Evolutionary conservation across 192 early-diverging fungal genomes (phyloP), one percentile per base, ranked within the genome.

Genomic region (Coemansia sp.): DNA sequence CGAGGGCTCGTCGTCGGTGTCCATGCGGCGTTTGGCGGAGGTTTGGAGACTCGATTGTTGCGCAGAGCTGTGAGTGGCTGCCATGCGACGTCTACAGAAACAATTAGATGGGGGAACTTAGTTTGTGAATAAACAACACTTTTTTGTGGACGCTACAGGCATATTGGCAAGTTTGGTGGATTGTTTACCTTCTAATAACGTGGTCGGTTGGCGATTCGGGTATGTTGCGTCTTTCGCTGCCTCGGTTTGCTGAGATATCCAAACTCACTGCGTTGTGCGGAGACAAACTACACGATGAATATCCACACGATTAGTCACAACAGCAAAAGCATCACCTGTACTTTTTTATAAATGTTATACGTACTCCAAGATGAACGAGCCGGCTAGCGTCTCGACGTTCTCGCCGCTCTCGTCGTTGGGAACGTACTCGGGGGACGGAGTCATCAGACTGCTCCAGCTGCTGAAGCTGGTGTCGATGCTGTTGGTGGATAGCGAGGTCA

Each of bases 401-500:
- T 53, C 49, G 49, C 49, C 27, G 49, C 49, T 29, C 49, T 53
- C 49, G 1, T 53, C 49, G 14, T 53, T 53, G 12, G 27, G 49
- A 8, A 31, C 5, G 25, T 53, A 53, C 49, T 54, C 51, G 51
- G 51, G 29, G 6, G 51, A 54, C 51, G 51, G 51, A 31, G 51
- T 54, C 27, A 54, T 17, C 27, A 54, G 51, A 31, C 51, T 32
- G 51, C 27, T 54, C 51, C 51, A 54, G 59, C 59, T 60, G 59
- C 62, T 64, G 6, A 11, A 11, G 19, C 54, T 65, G 37, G 35
- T 64, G 49, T 39, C 32, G 24, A 54, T 64, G 59, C 63, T 65
- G 38, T 54, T 56, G 17, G 63, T 72, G 4, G 63, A 61, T 11
- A 65, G 63, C n/a, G 70, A 72, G 46, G 43, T 43, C 12, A 72